phyloP scores from a whole-genome alignment of 768 basidiomycete genomes.

The Steccherinum ochraceum region DNA sequence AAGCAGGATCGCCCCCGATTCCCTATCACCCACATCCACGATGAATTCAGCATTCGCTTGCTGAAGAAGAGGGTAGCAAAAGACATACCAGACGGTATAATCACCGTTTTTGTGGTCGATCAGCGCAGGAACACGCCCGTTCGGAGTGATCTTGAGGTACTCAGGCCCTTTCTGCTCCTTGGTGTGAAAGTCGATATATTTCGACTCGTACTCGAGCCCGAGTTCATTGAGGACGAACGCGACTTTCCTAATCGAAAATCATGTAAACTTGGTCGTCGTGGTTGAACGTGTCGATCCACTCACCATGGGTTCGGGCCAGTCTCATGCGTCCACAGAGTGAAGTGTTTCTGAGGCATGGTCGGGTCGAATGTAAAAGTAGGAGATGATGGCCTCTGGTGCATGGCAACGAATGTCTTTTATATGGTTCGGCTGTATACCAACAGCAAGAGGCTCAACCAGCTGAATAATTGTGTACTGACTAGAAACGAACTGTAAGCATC shows the following conservation, averaged over 20 bases:
- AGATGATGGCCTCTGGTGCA: no score
- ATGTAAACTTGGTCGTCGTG: neutral
- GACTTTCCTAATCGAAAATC: constrained; percentile 19
- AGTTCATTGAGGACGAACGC: constrained; percentile 23
- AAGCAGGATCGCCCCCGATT: constrained; percentile 33
- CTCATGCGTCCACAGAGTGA: constrained; percentile 20
- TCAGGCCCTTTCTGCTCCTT: constrained; percentile 24
- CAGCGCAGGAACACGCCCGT: constrained; percentile 36
- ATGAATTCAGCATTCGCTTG: no score
- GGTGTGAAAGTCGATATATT: constrained; percentile 20
- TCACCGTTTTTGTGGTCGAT: constrained; percentile 52
- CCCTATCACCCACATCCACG: constrained; percentile 9
- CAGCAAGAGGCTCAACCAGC: no score
- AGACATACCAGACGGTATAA: constrained; percentile 45
- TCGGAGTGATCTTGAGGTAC: constrained; percentile 33
- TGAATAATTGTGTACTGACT: no score
- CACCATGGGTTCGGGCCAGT: constrained; percentile 20
- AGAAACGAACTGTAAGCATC: no score
- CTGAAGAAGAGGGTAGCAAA: neutral
- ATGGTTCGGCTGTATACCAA: no score
- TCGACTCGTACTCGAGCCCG: constrained; percentile 17
- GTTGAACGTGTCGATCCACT: neutral
- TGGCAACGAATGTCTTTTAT: no score
- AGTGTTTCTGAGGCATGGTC: constrained; percentile 26
- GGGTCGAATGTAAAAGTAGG: no score